phyloP scores from a whole-genome alignment of 805 yeast genomes.

The Sungouiozyma ichnusensis region DNA sequence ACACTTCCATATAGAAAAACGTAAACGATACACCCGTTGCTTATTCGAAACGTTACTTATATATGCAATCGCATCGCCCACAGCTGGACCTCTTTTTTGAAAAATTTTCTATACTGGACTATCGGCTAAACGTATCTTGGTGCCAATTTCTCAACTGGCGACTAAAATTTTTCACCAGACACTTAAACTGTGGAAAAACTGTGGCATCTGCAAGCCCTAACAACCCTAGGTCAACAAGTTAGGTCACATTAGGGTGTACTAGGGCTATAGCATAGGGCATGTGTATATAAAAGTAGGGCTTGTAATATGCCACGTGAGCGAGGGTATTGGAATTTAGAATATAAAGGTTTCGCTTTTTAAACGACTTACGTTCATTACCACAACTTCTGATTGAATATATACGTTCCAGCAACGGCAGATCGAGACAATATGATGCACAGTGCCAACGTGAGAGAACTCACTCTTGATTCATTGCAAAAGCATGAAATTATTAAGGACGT shows the following conservation, averaged over 20 bases:
- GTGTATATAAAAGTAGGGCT: no score
- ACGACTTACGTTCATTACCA: no score
- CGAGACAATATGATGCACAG: background rate
- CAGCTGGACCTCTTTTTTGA: background rate
- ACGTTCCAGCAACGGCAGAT: no score
- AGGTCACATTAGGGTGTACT: background rate
- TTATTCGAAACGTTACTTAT: no score
- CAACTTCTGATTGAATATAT: no score
- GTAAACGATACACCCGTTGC: no score
- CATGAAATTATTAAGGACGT: conserved; percentile 24
- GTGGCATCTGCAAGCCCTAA: background rate
- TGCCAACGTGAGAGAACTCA: background rate
- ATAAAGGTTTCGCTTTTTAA: no score
- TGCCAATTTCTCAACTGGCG: background rate
- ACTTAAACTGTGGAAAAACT: background rate
- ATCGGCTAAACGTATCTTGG: background rate
- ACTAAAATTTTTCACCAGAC: background rate
- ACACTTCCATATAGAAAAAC: no score
- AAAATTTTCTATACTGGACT: background rate
- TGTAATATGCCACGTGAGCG: no score
- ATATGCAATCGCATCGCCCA: background rate
- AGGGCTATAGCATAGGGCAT: no score
- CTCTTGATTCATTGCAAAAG: conserved; percentile 16
- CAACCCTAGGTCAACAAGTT: no score
- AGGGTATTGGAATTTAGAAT: no score